Evolutionary conservation across 208 protist genomes (phyloP).

Genomic region (Leishmania amazonensis): DNA sequence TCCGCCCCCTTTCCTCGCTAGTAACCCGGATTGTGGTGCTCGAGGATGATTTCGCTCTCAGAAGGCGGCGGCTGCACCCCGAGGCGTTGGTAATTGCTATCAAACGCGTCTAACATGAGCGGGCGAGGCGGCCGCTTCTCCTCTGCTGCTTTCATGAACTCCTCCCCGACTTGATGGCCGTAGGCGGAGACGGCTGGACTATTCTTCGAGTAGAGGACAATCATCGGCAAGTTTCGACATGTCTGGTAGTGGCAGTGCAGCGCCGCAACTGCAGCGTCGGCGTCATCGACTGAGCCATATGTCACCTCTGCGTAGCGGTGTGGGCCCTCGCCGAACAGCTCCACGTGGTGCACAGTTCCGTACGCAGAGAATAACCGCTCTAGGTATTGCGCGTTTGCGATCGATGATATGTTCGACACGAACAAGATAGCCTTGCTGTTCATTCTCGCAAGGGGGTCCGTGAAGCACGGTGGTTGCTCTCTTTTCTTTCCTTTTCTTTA

Average conservation of each 20-base stretch:
- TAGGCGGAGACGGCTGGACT: slow-evolving; percentile 71
- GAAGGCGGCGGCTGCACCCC: slow-evolving; percentile 61
- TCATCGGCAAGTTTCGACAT: slow-evolving; percentile 59
- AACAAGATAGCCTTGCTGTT: slow-evolving; percentile 51
- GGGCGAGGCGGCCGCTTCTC: slow-evolving; percentile 47
- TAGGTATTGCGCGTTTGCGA: slow-evolving; percentile 80
- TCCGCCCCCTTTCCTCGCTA: not conserved
- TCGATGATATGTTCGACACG: slow-evolving; percentile 75
- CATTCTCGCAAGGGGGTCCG: not conserved
- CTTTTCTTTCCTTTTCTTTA: not conserved
- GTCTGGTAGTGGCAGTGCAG: slow-evolving; percentile 86
- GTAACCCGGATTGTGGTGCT: slow-evolving; percentile 9
- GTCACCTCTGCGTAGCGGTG: slow-evolving; percentile 75
- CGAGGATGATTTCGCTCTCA: slow-evolving; percentile 57
- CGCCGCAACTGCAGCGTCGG: slow-evolving; percentile 77
- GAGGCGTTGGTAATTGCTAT: slow-evolving; percentile 54
- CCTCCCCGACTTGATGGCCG: slow-evolving; percentile 62
- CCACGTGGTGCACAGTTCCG: slow-evolving; percentile 60
- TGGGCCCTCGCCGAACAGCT: slow-evolving; percentile 57
- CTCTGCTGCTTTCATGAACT: slow-evolving; percentile 61
- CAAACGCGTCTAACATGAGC: slow-evolving; percentile 68
- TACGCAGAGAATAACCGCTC: slow-evolving; percentile 87
- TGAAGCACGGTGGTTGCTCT: not conserved
- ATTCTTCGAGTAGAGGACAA: slow-evolving; percentile 80
- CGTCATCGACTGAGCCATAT: slow-evolving; percentile 69